Conservation (phyloP, 2,329 filamentous ascomycete species). For the Phaeoacremonium minimum region DNA sequence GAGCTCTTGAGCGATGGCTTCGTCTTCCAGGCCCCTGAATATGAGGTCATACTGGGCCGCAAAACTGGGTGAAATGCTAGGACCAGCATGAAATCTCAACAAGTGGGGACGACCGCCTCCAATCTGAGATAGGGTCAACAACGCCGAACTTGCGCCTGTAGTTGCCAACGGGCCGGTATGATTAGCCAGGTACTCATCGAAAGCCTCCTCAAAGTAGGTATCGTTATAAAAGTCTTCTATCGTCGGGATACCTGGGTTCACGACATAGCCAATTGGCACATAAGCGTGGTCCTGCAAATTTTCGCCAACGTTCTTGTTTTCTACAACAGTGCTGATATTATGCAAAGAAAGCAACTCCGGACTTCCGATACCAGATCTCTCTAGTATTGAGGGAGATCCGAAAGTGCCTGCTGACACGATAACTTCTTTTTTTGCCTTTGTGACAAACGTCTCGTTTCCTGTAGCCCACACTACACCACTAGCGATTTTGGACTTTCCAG, state of each 20-base stretch:
- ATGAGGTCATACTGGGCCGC: not conserved
- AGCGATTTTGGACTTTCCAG: no score
- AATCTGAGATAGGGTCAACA: constrained; percentile 4
- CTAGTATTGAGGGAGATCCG: constrained; percentile 15
- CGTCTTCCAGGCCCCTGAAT: not conserved
- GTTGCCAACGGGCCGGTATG: constrained; percentile 18
- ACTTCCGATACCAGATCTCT: constrained; percentile 19
- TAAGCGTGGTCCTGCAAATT: constrained; percentile 33
- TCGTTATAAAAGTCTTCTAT: constrained; percentile 10
- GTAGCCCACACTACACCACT: constrained; percentile 5
- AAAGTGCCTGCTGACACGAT: constrained; percentile 26
- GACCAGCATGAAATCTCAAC: not conserved
- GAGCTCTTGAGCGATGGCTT: not conserved
- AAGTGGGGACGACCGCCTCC: not conserved
- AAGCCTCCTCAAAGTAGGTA: constrained; percentile 6
- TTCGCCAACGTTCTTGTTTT: constrained; percentile 30
- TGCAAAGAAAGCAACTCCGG: constrained; percentile 28
- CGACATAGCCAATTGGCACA: constrained; percentile 18
- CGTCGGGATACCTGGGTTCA: constrained; percentile 23
- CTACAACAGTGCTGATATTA: constrained; percentile 24
- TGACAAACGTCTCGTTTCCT: constrained; percentile 11
- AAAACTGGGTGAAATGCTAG: not conserved
- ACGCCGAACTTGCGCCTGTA: constrained; percentile 17
- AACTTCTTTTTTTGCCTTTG: constrained; percentile 13
- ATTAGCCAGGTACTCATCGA: constrained; percentile 20